Evolutionary conservation across 139 green algal species (phyloP), one percentile per base, ranked within the genome.

Genomic region (Micractinium conductrix): DNA sequence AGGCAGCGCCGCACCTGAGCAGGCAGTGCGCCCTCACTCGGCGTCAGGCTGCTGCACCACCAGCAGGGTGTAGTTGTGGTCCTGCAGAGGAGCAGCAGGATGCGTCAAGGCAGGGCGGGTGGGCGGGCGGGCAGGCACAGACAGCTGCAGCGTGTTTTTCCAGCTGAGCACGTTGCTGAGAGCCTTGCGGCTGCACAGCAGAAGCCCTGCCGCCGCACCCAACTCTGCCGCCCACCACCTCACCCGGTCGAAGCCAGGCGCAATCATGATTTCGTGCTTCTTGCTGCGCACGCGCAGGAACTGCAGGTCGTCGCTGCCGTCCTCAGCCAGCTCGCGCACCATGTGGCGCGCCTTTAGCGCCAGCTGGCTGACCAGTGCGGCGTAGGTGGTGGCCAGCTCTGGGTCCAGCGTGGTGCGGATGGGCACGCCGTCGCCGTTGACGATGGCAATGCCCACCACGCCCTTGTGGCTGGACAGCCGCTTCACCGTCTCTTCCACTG

Each of bases 201-300:
- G 63, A 30, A 70, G n/a, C 63, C 63, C 26, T n/a, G n/a, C n/a
- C n/a, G n/a, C n/a, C n/a, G n/a, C n/a, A n/a, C n/a, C n/a, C n/a
- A n/a, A n/a, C n/a, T n/a, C 21, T 38, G 26, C 26, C 26, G 26
- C 7, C 30, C 14, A 10, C 2, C 58, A 33, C 26, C 58, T 67
- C 35, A 80, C 74, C 74, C 91, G 68, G 48, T 95, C 91, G 82
- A 95, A 95, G 85, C 93, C 89, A 38, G 96, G 95, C 9, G 92
- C 91, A 75, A 98, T 94, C 85, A 98, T 93, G 76, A 98, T 95
- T 81, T 98, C 96, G 84, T 96, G 93, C 81, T 94, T 93, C 67
- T 95, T 94, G 38, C 88, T 94, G 5, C 96, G 87, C 62, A 98
- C 90, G 67, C 96, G 87, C 28, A 98, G 71, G 79, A 95, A 95